Evolutionary conservation across 129 eudicot genomes (phyloP).

Genomic region (Ambrosia trifida): DNA sequence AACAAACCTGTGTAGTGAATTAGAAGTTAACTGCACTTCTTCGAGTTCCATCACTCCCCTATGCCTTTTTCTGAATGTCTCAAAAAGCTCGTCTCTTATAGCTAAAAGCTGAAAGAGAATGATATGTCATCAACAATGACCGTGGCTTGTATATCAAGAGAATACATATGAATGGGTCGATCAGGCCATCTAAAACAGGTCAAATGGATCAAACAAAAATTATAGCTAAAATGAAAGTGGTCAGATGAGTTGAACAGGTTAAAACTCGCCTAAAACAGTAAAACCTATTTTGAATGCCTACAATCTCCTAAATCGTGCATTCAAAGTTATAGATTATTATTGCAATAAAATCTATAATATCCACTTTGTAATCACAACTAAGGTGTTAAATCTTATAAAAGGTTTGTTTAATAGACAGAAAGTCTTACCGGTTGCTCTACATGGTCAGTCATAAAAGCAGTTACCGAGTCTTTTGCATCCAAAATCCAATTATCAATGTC

Average conservation of each 20-base stretch:
- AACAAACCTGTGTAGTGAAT: slow-evolving; percentile 83
- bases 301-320: not conserved
- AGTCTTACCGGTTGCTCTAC: slow-evolving; percentile 93
- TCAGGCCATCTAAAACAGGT: not conserved
- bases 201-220: not conserved
- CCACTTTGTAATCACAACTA: not conserved
- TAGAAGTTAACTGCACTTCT: slow-evolving; percentile 93
- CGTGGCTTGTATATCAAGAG: not conserved
- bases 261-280: not conserved
- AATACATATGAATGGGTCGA: not conserved
- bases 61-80: slow-evolving; percentile 93
- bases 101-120: slow-evolving; percentile 59
- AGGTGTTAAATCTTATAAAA: not conserved
- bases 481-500: slow-evolving; percentile 91
- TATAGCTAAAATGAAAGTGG: not conserved
- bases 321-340: not conserved
- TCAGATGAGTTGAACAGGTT: not conserved
- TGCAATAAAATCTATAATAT: not conserved
- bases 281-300: slow-evolving; percentile 3
- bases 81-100: slow-evolving; percentile 94
- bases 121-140: slow-evolving; percentile 21
- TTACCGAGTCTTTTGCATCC: slow-evolving; percentile 78
- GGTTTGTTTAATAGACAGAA: not conserved
- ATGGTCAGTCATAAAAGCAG: slow-evolving; percentile 80
- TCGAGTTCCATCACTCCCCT: slow-evolving; percentile 92